Evolutionary conservation across 2,329 filamentous ascomycete genomes (phyloP).

Genomic region (Phyllachora maydis): DNA sequence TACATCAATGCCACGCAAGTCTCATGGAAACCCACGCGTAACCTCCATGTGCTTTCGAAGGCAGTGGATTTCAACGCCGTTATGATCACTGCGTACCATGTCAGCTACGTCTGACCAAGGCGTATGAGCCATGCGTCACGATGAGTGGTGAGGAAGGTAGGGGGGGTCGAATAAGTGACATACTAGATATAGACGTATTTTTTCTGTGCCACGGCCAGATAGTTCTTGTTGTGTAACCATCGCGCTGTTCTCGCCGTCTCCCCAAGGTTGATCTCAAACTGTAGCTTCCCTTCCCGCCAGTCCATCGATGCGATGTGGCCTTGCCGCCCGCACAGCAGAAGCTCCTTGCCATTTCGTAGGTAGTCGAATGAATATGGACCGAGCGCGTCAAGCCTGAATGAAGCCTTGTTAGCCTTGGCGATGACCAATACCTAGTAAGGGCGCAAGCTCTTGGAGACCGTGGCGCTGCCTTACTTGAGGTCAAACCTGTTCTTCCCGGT

Average conservation of each 20-base stretch:
- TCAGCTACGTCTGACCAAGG: no score
- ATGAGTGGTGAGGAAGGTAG: no score
- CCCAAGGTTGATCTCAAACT: slow-evolving; percentile 74
- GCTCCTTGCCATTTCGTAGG: slow-evolving; percentile 67
- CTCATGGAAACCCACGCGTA: no score
- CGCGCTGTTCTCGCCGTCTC: slow-evolving; percentile 80
- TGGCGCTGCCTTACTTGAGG: no score
- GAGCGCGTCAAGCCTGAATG: slow-evolving; percentile 52
- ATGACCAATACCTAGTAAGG: no score
- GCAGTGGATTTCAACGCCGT: slow-evolving; percentile 83
- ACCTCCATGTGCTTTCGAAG: slow-evolving; percentile 81
- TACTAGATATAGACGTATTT: slow-evolving; percentile 95
- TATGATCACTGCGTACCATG: no score
- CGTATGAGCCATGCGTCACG: no score
- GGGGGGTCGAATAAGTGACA: no score
- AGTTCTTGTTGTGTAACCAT: slow-evolving; percentile 90
- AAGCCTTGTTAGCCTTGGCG: no score
- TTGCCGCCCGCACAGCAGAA: slow-evolving; percentile 74
- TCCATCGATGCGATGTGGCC: slow-evolving; percentile 94
- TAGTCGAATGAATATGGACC: slow-evolving; percentile 85
- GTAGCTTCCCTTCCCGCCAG: slow-evolving; percentile 80
- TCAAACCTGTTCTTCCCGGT: slow-evolving; percentile 89
- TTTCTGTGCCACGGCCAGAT: slow-evolving; percentile 90
- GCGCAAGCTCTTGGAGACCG: no score
- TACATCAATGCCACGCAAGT: no score